Percentiles rank a stretch among this genome's conserved stretches.
Conservation (phyloP, 352 stramenopile species). For the Phytophthora agathidicida region DNA sequence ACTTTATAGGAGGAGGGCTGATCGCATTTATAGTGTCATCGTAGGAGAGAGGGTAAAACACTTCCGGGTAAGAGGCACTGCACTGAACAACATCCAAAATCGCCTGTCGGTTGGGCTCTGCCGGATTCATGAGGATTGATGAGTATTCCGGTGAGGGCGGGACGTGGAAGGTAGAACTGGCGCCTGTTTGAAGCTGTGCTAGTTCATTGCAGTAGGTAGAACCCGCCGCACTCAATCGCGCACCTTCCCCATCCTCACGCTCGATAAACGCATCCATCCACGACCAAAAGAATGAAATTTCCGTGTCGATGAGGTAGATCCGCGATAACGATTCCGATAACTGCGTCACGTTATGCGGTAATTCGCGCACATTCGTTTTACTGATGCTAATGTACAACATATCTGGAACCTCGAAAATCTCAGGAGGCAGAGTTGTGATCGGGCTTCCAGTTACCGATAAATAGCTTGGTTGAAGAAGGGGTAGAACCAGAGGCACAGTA, state of each 20-base stretch:
- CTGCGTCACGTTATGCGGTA: slow-evolving; percentile 25
- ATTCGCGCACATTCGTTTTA: slow-evolving; percentile 13
- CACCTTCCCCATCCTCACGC: not conserved
- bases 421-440: slow-evolving; percentile 19
- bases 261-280: slow-evolving; percentile 11
- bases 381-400: slow-evolving; percentile 22
- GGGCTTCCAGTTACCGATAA: slow-evolving; percentile 36
- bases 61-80: not conserved
- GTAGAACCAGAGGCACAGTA: slow-evolving; percentile 14
- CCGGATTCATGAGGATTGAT: slow-evolving; percentile 9
- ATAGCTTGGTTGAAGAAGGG: slow-evolving; percentile 17
- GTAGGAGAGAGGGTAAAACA: slow-evolving; percentile 15
- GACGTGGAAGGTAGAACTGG: not conserved
- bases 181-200: slow-evolving; percentile 1
- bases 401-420: slow-evolving; percentile 24
- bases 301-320: slow-evolving; percentile 11
- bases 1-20: not conserved
- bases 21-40: slow-evolving; percentile 23
- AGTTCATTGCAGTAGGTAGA: slow-evolving; percentile 19
- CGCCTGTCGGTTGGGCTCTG: not conserved
- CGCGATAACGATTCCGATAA: slow-evolving; percentile 5
- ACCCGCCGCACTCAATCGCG: not conserved
- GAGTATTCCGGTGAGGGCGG: slow-evolving; percentile 13
- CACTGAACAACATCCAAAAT: slow-evolving; percentile 14
- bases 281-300: slow-evolving; percentile 25